Percentiles rank a stretch among this genome's conserved stretches.
Evolutionary conservation across 495 filamentous ascomycete genomes (phyloP).

Genomic region (Tirmania nivea): DNA sequence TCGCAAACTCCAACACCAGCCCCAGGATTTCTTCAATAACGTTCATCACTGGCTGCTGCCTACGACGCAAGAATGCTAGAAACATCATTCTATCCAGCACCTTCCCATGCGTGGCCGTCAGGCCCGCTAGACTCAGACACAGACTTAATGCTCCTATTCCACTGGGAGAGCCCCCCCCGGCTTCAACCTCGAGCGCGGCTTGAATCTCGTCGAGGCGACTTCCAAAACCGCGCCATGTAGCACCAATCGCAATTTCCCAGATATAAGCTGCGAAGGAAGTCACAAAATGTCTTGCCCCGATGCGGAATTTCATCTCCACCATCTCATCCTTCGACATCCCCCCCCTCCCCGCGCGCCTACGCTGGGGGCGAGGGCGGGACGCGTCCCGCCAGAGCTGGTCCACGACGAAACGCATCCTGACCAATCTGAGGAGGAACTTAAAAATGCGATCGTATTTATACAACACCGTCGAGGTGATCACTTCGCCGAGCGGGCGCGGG

Average conservation of each 20-base stretch:
- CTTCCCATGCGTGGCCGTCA: slow-evolving; percentile 51
- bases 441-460: slow-evolving; percentile 69
- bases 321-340: slow-evolving; percentile 20
- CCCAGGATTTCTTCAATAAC: slow-evolving; percentile 60
- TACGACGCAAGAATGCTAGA: slow-evolving; percentile 43
- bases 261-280: slow-evolving; percentile 45
- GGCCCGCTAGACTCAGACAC: slow-evolving; percentile 35
- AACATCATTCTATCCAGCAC: slow-evolving; percentile 63
- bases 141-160: slow-evolving; percentile 3
- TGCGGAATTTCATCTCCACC: slow-evolving; percentile 38
- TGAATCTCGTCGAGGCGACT: slow-evolving; percentile 41
- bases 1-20: slow-evolving; percentile 46
- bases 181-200: slow-evolving; percentile 27
- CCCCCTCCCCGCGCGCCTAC: slow-evolving; percentile 5
- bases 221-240: slow-evolving; percentile 31
- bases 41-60: slow-evolving; percentile 46
- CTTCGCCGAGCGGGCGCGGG: slow-evolving; percentile 43
- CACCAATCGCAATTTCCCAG: slow-evolving; percentile 49
- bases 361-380: slow-evolving; percentile 20
- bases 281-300: slow-evolving; percentile 62
- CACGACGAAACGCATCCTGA: slow-evolving; percentile 61
- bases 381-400: slow-evolving; percentile 45
- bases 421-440: slow-evolving; percentile 48
- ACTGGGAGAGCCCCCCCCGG: slow-evolving; percentile 21
- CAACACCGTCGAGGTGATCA: slow-evolving; percentile 47